Percentiles rank a stretch among this genome's conserved stretches.
Conservation (phyloP, 495 filamentous ascomycete genomes). For the Mytilinidion resinicola region DNA sequence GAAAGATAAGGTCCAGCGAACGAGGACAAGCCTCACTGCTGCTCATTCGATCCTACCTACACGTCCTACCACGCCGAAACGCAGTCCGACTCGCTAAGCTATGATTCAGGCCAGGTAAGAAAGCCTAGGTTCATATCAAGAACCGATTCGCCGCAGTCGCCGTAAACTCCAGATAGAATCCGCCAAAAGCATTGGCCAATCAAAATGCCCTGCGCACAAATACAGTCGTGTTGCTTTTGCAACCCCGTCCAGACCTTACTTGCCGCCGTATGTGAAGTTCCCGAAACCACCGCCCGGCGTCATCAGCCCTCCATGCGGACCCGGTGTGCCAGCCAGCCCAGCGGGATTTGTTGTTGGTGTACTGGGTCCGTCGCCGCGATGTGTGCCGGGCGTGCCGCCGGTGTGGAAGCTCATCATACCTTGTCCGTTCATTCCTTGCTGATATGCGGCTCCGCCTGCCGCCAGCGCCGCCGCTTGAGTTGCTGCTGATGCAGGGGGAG, state of each 20-base stretch:
- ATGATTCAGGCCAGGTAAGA: too few relatives aligned
- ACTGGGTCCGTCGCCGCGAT: conserved; percentile 15
- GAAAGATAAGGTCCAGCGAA: too few relatives aligned
- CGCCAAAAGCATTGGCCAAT: too few relatives aligned
- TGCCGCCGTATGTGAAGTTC: conserved; percentile 14
- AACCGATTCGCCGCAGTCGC: too few relatives aligned
- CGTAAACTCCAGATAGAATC: too few relatives aligned
- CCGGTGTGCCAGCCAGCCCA: conserved; percentile 20
- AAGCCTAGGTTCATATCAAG: too few relatives aligned
- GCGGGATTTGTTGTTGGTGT: conserved; percentile 31
- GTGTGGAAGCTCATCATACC: conserved; percentile 13
- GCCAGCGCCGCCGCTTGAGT: conserved; percentile 34
- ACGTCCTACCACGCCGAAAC: too few relatives aligned
- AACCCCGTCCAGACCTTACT: not conserved
- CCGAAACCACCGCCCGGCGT: conserved; percentile 12
- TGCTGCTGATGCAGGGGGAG: conserved; percentile 43
- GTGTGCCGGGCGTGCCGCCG: conserved; percentile 11
- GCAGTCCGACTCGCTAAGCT: too few relatives aligned
- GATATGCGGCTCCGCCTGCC: conserved; percentile 16
- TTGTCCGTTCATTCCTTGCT: conserved; percentile 5
- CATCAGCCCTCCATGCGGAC: conserved; percentile 6
- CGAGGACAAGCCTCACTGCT: too few relatives aligned
- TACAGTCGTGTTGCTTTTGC: too few relatives aligned
- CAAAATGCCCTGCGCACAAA: too few relatives aligned
- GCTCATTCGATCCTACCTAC: too few relatives aligned